These are phyloP conservation scores for Talaromyces sp. DNA, from an alignment of 2,329 filamentous ascomycete species.

Conservation along the genomic window DNA sequence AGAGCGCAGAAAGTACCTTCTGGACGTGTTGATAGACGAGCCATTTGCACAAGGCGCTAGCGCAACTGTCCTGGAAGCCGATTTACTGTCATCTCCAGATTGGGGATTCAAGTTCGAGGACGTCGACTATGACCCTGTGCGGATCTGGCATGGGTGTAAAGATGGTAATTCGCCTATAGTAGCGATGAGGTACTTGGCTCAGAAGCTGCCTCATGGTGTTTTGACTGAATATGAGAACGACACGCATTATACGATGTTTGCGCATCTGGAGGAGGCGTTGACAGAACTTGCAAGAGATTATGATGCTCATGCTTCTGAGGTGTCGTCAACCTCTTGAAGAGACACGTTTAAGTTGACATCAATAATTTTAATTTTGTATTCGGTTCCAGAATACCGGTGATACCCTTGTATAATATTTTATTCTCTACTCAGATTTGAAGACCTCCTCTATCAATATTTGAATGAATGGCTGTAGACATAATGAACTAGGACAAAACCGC, in stretches of 20 bases:
- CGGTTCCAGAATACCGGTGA: not conserved
- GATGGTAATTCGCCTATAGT: constrained; percentile 29
- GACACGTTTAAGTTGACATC: not conserved
- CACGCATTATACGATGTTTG: constrained; percentile 19
- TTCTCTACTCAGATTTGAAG: not conserved
- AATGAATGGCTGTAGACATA: not conserved
- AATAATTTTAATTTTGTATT: not conserved
- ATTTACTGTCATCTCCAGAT: constrained; percentile 25
- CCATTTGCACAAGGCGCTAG: constrained; percentile 27
- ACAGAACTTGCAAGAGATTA: constrained; percentile 3
- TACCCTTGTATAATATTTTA: not conserved
- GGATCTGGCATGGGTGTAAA: constrained; percentile 31
- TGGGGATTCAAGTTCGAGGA: constrained; percentile 32
- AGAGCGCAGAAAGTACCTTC: constrained; percentile 20
- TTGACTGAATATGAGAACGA: constrained; percentile 36
- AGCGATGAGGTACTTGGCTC: constrained; percentile 39
- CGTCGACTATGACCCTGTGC: constrained; percentile 24
- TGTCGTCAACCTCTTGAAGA: not conserved
- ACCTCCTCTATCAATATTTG: not conserved
- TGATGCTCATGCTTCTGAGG: not conserved
- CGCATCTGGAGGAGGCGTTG: constrained; percentile 7
- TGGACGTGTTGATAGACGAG: constrained; percentile 24
- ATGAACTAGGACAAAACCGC: not conserved
- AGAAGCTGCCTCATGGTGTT: constrained; percentile 32
- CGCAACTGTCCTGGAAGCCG: constrained; percentile 27